Conservation (phyloP, 2,329 filamentous ascomycete genomes). For the Cladosporium cucumerinum region DNA sequence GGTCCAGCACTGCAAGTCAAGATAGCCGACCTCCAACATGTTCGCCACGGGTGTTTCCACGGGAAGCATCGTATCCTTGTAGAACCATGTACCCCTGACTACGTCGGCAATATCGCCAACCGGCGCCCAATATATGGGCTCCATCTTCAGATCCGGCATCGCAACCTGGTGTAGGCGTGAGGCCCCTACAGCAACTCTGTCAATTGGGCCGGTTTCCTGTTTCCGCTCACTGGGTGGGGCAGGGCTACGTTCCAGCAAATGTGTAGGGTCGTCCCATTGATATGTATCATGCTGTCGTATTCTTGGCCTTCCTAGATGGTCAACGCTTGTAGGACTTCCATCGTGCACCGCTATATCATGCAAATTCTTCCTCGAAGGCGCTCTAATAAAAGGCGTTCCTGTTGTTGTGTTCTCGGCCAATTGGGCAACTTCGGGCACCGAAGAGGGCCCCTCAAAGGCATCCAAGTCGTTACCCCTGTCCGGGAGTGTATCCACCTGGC, state of each 20-base stretch:
- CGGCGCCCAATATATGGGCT: constrained; percentile 96
- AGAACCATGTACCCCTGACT: constrained; percentile 91
- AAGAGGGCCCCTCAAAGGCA: constrained; percentile 17
- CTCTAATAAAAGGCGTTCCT: constrained; percentile 51
- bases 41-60: constrained; percentile 84
- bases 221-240: constrained; percentile 22
- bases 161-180: constrained; percentile 88
- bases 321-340: constrained; percentile 4
- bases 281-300: constrained; percentile 46
- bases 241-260: constrained; percentile 31
- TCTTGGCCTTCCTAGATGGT: constrained; percentile 29
- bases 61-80: constrained; percentile 89
- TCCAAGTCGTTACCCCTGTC: constrained; percentile 16
- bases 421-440: constrained; percentile 11
- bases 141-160: constrained; percentile 76
- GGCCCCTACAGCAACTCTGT: constrained; percentile 76
- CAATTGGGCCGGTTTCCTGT: constrained; percentile 39
- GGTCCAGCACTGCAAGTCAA: constrained; percentile 81
- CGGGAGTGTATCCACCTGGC: constrained; percentile 24
- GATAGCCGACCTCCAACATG: constrained; percentile 85
- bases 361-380: constrained; percentile 43
- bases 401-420: constrained; percentile 33
- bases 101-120: constrained; percentile 84
- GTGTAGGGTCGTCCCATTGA: constrained; percentile 44
- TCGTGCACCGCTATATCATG: constrained; percentile 21